Conservation (phyloP, 2,329 filamentous ascomycete species). For the Penicillium sp. region DNA sequence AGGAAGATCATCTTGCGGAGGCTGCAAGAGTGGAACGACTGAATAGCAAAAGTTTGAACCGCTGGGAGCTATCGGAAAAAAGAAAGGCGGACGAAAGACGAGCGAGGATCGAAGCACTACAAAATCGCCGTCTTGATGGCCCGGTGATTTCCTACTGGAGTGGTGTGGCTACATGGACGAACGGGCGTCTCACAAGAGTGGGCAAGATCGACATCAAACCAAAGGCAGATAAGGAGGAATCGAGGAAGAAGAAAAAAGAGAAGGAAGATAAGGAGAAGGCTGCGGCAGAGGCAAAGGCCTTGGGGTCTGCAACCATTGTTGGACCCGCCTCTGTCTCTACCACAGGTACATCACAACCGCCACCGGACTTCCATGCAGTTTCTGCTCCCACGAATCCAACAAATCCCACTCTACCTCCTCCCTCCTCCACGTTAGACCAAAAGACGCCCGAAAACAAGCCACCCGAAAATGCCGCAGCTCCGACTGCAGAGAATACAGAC, state of each 20-base stretch:
- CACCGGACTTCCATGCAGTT: not conserved
- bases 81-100: constrained; percentile 79
- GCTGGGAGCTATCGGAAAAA: constrained; percentile 92
- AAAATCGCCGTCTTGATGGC: constrained; percentile 80
- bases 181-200: constrained; percentile 69
- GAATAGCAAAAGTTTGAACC: constrained; percentile 85
- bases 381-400: not conserved
- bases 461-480: not conserved
- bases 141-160: constrained; percentile 93
- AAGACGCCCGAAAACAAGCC: not conserved
- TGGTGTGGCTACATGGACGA: constrained; percentile 78
- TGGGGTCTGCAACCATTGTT: constrained; percentile 11
- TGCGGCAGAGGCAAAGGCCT: constrained; percentile 20
- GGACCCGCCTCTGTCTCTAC: constrained; percentile 6
- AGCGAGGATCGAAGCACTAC: constrained; percentile 79
- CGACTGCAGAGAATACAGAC: not conserved
- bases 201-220: constrained; percentile 57
- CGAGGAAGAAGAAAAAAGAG: constrained; percentile 33
- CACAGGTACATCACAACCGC: constrained; percentile 4
- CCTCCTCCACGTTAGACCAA: constrained; percentile 3
- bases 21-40: constrained; percentile 78
- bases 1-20: constrained; percentile 78
- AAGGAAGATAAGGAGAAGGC: constrained; percentile 30
- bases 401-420: not conserved
- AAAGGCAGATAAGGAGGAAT: constrained; percentile 47